phyloP scores from a whole-genome alignment of 345 rosid species.

The Brassica rapa region DNA sequence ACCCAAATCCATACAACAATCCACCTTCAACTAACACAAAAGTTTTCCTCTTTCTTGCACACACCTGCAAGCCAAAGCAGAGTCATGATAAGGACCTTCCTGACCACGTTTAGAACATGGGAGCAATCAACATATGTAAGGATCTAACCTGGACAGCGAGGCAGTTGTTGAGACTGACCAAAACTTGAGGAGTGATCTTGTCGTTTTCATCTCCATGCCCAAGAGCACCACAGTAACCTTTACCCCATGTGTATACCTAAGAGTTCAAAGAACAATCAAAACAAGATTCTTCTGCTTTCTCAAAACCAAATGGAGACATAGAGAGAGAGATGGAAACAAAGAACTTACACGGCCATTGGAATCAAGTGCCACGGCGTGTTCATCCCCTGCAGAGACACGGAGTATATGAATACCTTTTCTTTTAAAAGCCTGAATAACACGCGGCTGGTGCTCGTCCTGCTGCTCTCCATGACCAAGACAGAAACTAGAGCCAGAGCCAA shows the following conservation, averaged over 20 bases:
- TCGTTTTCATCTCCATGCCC: conserved; percentile 97
- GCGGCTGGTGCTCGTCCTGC: conserved; percentile 81
- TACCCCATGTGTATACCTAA: conserved; percentile 97
- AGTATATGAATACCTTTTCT: conserved; percentile 71
- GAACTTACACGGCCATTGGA: conserved; percentile 82
- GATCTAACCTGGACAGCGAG: conserved; percentile 75
- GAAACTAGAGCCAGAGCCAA: conserved; percentile 85
- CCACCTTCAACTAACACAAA: conserved; percentile 85
- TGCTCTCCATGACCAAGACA: conserved; percentile 99
- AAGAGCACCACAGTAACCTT: conserved; percentile 95
- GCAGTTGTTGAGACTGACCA: conserved; percentile 62
- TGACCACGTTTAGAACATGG: neutral
- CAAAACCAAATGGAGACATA: neutral
- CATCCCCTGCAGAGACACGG: conserved; percentile 96
- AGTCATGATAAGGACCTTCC: neutral
- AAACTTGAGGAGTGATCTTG: conserved; percentile 71
- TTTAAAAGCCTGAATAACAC: conserved; percentile 69
- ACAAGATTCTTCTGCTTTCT: neutral
- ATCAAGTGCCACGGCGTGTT: conserved; percentile 95
- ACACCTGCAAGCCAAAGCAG: conserved; percentile 53
- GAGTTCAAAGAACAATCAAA: conserved; percentile 23
- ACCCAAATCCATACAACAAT: conserved; percentile 75
- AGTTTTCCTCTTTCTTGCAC: conserved; percentile 95
- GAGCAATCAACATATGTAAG: neutral
- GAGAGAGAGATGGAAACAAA: neutral